These are phyloP conservation scores for Postia placenta DNA, from an alignment of 768 basidiomycete genomes.

Conservation along the genomic window DNA sequence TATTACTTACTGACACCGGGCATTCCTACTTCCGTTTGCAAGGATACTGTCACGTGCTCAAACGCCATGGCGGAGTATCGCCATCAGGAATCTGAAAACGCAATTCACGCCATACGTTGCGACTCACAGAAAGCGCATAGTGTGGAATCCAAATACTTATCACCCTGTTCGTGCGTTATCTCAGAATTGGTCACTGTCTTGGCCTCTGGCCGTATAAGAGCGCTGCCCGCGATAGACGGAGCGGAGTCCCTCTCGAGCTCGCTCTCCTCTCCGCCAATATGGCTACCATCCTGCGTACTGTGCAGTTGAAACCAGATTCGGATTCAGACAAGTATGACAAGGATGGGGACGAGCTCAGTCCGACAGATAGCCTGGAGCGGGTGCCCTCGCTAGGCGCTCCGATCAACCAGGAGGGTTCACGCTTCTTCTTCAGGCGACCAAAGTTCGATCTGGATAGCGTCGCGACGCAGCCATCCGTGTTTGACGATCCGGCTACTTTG, in stretches of 20 bases:
- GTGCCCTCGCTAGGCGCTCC: slow-evolving; percentile 21
- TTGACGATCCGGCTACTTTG: slow-evolving; percentile 47
- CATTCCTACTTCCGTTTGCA: not conserved
- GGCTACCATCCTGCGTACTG: slow-evolving; percentile 11
- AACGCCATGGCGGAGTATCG: slow-evolving; percentile 15
- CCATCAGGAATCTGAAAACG: slow-evolving; percentile 19
- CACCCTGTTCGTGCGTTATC: not conserved
- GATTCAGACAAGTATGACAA: slow-evolving; percentile 7
- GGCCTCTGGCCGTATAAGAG: not conserved
- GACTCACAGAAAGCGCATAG: not conserved
- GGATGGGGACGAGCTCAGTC: slow-evolving; percentile 13
- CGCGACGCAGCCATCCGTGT: slow-evolving; percentile 58
- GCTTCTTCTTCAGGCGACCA: slow-evolving; percentile 27
- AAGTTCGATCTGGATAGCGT: slow-evolving; percentile 40
- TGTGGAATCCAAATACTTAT: not conserved
- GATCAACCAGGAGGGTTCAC: slow-evolving; percentile 15
- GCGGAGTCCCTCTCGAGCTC: not conserved
- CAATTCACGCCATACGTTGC: slow-evolving; percentile 17
- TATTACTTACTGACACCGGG: not conserved
- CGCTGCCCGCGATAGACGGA: not conserved
- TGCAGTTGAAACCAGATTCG: slow-evolving; percentile 1
- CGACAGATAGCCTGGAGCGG: slow-evolving; percentile 13
- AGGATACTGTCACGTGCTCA: not conserved
- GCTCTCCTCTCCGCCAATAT: slow-evolving; percentile 5
- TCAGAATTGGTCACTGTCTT: not conserved